A percentile compares a stretch with the other conserved stretches of the same genome.
phyloP scores from a whole-genome alignment of 2,329 filamentous ascomycete genomes.

The Cadophora luteo-olivacea region DNA sequence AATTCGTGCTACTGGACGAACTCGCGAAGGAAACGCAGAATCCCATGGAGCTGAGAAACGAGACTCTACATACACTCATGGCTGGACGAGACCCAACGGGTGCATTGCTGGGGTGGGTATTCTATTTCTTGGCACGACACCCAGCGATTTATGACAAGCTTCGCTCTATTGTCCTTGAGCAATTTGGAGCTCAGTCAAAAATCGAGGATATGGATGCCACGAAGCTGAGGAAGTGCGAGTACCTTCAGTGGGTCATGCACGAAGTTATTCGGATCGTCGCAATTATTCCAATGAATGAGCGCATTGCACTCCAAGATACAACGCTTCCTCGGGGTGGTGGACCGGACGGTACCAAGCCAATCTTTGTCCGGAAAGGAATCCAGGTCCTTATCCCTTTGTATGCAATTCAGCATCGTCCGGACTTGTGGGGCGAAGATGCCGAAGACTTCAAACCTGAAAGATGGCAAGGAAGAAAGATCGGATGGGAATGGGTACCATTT shows the following conservation, averaged over 20 bases:
- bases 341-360: constrained; percentile 37
- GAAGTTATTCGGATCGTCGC: constrained; percentile 53
- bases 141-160: constrained; percentile 50
- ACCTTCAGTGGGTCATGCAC: constrained; percentile 35
- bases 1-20: constrained; percentile 56
- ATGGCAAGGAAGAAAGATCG: constrained; percentile 56
- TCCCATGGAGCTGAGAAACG: constrained; percentile 33
- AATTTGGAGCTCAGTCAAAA: constrained; percentile 42
- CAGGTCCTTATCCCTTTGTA: constrained; percentile 35
- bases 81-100: constrained; percentile 64
- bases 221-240: constrained; percentile 33
- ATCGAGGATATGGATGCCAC: constrained; percentile 22
- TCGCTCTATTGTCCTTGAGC: constrained; percentile 47
- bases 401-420: constrained; percentile 47
- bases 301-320: constrained; percentile 54
- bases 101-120: constrained; percentile 54
- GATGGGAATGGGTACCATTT: constrained; percentile 80
- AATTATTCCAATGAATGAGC: constrained; percentile 58
- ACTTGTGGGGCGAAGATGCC: constrained; percentile 70
- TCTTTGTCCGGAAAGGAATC: constrained; percentile 42
- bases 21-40: constrained; percentile 43
- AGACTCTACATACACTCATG: constrained; percentile 45
- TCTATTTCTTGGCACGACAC: constrained; percentile 50
- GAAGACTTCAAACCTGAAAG: constrained; percentile 40
- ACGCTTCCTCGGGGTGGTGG: constrained; percentile 46